Percentiles rank a stretch among this genome's conserved stretches.
Conservation (phyloP, 345 rosid genomes). For the Nephelium lappaceum region DNA sequence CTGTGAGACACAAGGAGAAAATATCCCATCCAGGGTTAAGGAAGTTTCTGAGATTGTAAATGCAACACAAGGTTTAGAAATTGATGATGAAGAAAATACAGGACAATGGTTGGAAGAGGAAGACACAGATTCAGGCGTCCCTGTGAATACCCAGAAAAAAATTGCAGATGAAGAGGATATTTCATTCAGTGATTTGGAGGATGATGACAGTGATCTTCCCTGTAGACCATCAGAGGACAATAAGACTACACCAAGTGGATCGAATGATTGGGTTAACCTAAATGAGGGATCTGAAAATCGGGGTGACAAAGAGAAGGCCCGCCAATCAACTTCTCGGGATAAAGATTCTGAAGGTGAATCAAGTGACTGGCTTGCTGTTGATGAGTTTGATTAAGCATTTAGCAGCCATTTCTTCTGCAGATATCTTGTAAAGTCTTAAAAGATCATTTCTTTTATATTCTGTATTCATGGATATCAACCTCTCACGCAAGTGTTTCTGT, state of each 20-base stretch:
- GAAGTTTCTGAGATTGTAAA: constrained; percentile 30
- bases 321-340: constrained; percentile 43
- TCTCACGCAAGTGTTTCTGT: constrained; percentile 8
- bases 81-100: constrained; percentile 35
- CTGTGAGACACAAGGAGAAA: constrained; percentile 21
- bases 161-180: constrained; percentile 46
- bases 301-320: constrained; percentile 27
- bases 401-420: constrained; percentile 15
- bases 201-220: constrained; percentile 37
- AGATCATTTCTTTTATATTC: neutral
- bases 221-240: constrained; percentile 20
- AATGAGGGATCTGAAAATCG: constrained; percentile 37
- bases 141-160: constrained; percentile 27
- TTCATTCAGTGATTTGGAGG: constrained; percentile 71
- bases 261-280: constrained; percentile 69
- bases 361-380: constrained; percentile 65
- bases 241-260: constrained; percentile 43
- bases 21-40: constrained; percentile 11
- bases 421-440: constrained; percentile 44
- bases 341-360: constrained; percentile 72
- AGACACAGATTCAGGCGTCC: constrained; percentile 28
- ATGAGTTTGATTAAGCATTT: constrained; percentile 50
- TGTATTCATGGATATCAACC: constrained; percentile 20
- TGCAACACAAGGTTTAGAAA: constrained; percentile 32
- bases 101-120: constrained; percentile 48